phyloP scores from a whole-genome alignment of 768 basidiomycete genomes.

The Panaeolus cyanescens region DNA sequence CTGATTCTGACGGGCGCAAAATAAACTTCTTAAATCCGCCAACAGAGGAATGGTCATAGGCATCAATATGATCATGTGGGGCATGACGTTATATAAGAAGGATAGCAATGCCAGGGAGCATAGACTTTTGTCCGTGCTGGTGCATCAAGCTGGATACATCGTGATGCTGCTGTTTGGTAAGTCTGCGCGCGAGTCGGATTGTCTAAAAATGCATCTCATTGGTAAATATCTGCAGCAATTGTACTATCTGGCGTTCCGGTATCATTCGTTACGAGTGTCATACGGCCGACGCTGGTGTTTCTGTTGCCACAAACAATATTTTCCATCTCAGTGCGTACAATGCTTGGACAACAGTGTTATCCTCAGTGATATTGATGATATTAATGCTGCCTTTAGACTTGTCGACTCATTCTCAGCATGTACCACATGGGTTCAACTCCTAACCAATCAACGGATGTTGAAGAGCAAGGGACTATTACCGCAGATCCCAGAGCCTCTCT shows the following conservation, averaged over 20 bases:
- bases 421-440: not conserved
- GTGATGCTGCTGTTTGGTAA: not conserved
- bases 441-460: not conserved
- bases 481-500: not conserved
- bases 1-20: too few relatives aligned
- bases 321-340: not conserved
- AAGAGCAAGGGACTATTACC: not conserved
- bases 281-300: not conserved
- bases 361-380: too few relatives aligned
- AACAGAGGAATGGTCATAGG: not conserved
- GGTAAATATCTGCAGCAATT: too few relatives aligned
- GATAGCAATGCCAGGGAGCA: not conserved
- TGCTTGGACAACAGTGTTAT: too few relatives aligned
- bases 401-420: not conserved
- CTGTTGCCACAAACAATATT: not conserved
- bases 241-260: not conserved
- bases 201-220: too few relatives aligned
- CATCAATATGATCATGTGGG: not conserved
- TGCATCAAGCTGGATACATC: not conserved
- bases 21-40: not conserved
- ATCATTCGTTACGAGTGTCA: not conserved
- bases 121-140: not conserved
- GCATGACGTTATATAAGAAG: not conserved
- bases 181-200: too few relatives aligned
- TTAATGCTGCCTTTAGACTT: not conserved